phyloP scores from a whole-genome alignment of 2,329 filamentous ascomycete genomes.

The Colletotrichum eleusines region DNA sequence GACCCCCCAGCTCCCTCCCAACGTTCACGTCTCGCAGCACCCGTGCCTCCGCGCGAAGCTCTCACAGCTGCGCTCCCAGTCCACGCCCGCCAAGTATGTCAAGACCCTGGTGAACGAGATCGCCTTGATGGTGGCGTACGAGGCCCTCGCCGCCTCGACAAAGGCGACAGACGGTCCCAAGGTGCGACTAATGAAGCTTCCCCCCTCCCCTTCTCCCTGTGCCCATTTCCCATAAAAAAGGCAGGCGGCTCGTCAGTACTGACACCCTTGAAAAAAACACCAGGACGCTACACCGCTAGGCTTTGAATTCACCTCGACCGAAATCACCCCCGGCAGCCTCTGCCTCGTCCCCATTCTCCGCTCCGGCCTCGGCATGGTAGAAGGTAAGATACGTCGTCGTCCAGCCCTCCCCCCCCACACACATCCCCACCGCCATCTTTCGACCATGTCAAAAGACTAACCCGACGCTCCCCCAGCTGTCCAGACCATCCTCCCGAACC shows the following conservation, averaged over 20 bases:
- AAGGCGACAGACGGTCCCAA: constrained; percentile 69
- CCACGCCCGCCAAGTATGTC: constrained; percentile 78
- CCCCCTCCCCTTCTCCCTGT: no score
- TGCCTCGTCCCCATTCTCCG: constrained; percentile 93
- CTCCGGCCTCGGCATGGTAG: constrained; percentile 91
- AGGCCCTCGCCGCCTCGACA: constrained; percentile 78
- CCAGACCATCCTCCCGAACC: constrained; percentile 82
- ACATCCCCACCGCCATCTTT: no score
- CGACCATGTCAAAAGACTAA: constrained; percentile 11
- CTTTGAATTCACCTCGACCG: constrained; percentile 77
- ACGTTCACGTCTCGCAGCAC: constrained; percentile 84
- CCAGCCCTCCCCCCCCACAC: no score
- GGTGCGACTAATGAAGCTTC: constrained; percentile 56
- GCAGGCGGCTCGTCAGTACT: neutral
- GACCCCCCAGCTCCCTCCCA: constrained; percentile 61
- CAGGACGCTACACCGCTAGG: constrained; percentile 85
- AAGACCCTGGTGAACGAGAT: constrained; percentile 90
- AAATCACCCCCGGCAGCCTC: constrained; percentile 73
- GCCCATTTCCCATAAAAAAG: no score
- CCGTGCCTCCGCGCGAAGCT: constrained; percentile 91
- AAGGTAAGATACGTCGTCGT: constrained; percentile 69
- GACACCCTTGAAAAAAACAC: neutral
- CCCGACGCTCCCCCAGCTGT: constrained; percentile 66
- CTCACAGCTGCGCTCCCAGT: constrained; percentile 84
- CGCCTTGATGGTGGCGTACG: constrained; percentile 81